Evolutionary conservation across 805 yeast species (phyloP).

Genomic region (Kodamaea neixiangensis): DNA sequence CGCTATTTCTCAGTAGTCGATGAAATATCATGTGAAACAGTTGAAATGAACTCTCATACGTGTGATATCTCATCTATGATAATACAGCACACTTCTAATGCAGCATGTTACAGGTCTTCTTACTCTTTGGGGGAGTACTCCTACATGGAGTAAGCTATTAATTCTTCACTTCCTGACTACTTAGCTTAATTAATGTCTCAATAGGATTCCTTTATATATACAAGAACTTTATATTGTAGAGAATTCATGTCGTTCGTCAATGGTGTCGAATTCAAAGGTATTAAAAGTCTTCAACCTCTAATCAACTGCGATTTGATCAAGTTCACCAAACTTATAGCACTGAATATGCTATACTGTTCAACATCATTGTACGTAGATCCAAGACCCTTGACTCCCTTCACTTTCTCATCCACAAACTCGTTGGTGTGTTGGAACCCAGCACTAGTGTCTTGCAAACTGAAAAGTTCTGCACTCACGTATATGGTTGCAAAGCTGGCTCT

Average conservation of each 20-base stretch:
- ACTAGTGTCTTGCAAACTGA: slow-evolving; percentile 76
- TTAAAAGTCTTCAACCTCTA: slow-evolving; percentile 60
- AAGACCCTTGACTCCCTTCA: slow-evolving; percentile 51
- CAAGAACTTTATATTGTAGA: background rate
- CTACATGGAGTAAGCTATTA: no score
- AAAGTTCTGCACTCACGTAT: slow-evolving; percentile 75
- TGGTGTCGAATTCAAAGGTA: no score
- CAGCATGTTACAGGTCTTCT: background rate
- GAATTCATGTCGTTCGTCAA: background rate
- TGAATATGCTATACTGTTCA: slow-evolving; percentile 79
- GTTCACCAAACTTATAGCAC: slow-evolving; percentile 63
- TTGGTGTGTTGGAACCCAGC: slow-evolving; percentile 55
- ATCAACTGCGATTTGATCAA: slow-evolving; percentile 69
- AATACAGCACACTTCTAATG: no score
- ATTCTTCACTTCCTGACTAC: slow-evolving; percentile 4
- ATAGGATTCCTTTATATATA: background rate
- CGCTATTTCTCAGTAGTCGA: slow-evolving; percentile 16
- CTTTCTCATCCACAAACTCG: slow-evolving; percentile 61
- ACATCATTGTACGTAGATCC: slow-evolving; percentile 64
- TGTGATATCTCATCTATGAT: no score
- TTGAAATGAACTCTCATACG: no score
- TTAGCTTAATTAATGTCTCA: no score
- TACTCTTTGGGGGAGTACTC: no score
- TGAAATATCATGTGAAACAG: background rate
- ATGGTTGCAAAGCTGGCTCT: slow-evolving; percentile 68